Base-by-base conservation (phyloP, 1,284 basidiomycete species). In the Entoloma clypeatum region DNA sequence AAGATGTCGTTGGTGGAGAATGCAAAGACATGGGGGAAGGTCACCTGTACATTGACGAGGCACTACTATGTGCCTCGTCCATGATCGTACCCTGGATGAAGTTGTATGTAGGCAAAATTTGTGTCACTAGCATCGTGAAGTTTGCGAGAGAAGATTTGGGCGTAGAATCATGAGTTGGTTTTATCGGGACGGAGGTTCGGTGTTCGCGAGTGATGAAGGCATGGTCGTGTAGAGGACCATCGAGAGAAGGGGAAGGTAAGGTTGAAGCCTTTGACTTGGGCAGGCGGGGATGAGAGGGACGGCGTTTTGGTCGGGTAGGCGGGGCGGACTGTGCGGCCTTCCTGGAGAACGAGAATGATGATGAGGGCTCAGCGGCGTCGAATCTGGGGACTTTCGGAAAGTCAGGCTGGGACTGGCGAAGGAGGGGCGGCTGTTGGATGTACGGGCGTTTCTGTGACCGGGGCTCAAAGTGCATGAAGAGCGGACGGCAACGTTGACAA, bases 381-480 rank as follows among this genome's bases (percentile, higher is more conserved):
- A 61, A 36, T 10, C 60, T 55, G 22, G 58, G 56, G 30, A 55
- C 49, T 48, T 67, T 62, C 38, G 44, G 42, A 21, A 52, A 45
- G 28, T 46, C 36, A 25, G 45, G 32, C 34, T 44, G 38, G 31
- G 41, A 44, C 37, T 54, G 51, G 39, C 40, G 32, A 39, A 27
- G 34, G 24, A 48, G 43, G 21, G 44, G 44, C 34, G 64, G 59
- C 44, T 65, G 57, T 39, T 66, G 61, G 37, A 63, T 56, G 48
- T 63, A 58, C n/a, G 68, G 50, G 39, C 71, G 67, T 58, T 74
- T 72, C 35, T 63, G 45, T 23, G 43, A 38, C 25, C 43, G 31
- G 35, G 65, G 59, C 58, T 75, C 69, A 54, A 72, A 54, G 68
- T 74, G 72, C 76, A 79, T 79, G 65, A 76, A 68, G 59, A 74